These are phyloP conservation scores for Beauveria varroae DNA, from an alignment of 2,329 filamentous ascomycete species.

Conservation along the genomic window DNA sequence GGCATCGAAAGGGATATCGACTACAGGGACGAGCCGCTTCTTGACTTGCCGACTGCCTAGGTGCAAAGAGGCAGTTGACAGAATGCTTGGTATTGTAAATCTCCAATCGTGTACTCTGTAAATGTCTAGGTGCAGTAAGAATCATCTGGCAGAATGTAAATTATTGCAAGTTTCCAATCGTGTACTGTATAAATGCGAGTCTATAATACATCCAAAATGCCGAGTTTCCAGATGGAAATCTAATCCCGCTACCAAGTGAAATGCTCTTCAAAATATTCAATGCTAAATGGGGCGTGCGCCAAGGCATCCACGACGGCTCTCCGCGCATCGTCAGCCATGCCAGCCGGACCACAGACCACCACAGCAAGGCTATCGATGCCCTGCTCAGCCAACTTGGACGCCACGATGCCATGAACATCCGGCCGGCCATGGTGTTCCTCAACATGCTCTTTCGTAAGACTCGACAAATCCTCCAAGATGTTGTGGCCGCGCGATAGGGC, in stretches of 20 bases:
- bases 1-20: slow-evolving; percentile 25
- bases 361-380: slow-evolving; percentile 28
- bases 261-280: slow-evolving; percentile 37
- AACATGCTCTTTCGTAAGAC: slow-evolving; percentile 16
- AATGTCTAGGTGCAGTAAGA: background rate
- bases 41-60: background rate
- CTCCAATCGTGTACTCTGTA: background rate
- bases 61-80: too few species aligned
- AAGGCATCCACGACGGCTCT: slow-evolving; percentile 27
- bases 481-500: slow-evolving; percentile 20
- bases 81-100: too few species aligned
- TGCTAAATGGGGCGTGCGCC: slow-evolving; percentile 16
- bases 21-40: slow-evolving; percentile 21
- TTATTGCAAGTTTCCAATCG: too few species aligned
- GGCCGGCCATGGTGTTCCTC: slow-evolving; percentile 22
- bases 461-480: slow-evolving; percentile 12
- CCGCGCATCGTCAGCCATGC: slow-evolving; percentile 37
- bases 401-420: slow-evolving; percentile 25
- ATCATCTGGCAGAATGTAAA: too few species aligned
- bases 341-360: slow-evolving; percentile 36
- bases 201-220: background rate
- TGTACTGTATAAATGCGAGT: background rate
- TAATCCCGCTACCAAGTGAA: slow-evolving; percentile 30
- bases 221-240: background rate
- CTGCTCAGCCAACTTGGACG: slow-evolving; percentile 17